Conservation (phyloP, 805 yeast species). For the Brettanomyces sp. region DNA sequence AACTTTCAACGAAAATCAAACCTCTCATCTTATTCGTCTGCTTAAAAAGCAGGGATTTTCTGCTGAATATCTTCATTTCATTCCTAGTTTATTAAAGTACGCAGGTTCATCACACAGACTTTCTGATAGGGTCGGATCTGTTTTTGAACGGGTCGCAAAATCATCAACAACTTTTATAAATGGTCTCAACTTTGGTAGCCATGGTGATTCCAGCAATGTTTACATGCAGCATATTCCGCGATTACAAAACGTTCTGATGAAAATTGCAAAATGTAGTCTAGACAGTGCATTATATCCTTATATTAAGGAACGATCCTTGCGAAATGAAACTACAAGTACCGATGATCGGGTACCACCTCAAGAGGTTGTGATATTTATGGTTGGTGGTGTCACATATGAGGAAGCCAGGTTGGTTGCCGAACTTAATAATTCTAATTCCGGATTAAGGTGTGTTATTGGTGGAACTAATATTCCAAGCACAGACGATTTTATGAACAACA, state of each 20-base stretch:
- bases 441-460: slow-evolving; percentile 68
- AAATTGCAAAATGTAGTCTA: slow-evolving; percentile 32
- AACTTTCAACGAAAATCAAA: slow-evolving; percentile 34
- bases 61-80: slow-evolving; percentile 30
- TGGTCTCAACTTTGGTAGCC: slow-evolving; percentile 25
- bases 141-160: slow-evolving; percentile 18
- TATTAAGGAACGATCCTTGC: slow-evolving; percentile 8
- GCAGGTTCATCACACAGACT: slow-evolving; percentile 37
- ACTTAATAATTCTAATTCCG: slow-evolving; percentile 46
- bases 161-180: slow-evolving; percentile 20
- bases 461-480: slow-evolving; percentile 58
- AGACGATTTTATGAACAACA: slow-evolving; percentile 25
- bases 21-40: slow-evolving; percentile 27
- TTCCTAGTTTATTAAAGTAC: slow-evolving; percentile 36
- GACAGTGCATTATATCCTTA: slow-evolving; percentile 19
- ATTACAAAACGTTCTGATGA: slow-evolving; percentile 38
- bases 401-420: slow-evolving; percentile 80
- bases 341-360: slow-evolving; percentile 33
- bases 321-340: slow-evolving; percentile 1
- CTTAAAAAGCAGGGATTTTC: slow-evolving; percentile 28
- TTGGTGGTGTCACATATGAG: slow-evolving; percentile 90
- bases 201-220: slow-evolving; percentile 49
- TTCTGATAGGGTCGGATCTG: slow-evolving; percentile 24
- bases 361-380: slow-evolving; percentile 61
- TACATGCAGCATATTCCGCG: slow-evolving; percentile 90